phyloP scores from a whole-genome alignment of 2,329 filamentous ascomycete genomes.

The Colletotrichum theobromicola region DNA sequence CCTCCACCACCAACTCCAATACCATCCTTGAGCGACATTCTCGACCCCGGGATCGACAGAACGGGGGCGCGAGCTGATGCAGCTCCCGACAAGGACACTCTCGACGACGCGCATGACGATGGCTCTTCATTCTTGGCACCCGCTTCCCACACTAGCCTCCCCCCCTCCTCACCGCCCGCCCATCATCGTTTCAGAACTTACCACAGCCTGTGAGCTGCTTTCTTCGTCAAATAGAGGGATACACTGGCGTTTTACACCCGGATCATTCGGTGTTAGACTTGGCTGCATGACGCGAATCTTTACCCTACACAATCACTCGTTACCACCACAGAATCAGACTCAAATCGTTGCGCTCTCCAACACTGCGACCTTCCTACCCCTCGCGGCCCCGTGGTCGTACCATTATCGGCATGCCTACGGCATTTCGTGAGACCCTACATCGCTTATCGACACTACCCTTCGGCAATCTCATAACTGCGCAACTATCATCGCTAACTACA shows the following conservation, averaged over 20 bases:
- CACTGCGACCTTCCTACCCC: background rate
- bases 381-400: background rate
- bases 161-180: background rate
- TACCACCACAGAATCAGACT: background rate
- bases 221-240: background rate
- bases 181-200: background rate
- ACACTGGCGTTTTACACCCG: background rate
- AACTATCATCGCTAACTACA: background rate
- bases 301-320: background rate
- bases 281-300: slow-evolving; percentile 2
- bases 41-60: slow-evolving; percentile 6
- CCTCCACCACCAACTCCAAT: background rate
- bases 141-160: background rate
- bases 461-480: slow-evolving; percentile 9
- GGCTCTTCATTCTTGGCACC: background rate
- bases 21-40: background rate
- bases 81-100: background rate
- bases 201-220: background rate
- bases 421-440: background rate
- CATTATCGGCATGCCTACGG: background rate
- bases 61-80: background rate
- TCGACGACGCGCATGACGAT: background rate
- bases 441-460: slow-evolving; percentile 15
- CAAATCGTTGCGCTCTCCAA: background rate
- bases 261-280: slow-evolving; percentile 4